A percentile compares a stretch with the other conserved stretches of the same genome.
phyloP scores from a whole-genome alignment of 1,139 yeast species.

The Taiozyma sp. region DNA sequence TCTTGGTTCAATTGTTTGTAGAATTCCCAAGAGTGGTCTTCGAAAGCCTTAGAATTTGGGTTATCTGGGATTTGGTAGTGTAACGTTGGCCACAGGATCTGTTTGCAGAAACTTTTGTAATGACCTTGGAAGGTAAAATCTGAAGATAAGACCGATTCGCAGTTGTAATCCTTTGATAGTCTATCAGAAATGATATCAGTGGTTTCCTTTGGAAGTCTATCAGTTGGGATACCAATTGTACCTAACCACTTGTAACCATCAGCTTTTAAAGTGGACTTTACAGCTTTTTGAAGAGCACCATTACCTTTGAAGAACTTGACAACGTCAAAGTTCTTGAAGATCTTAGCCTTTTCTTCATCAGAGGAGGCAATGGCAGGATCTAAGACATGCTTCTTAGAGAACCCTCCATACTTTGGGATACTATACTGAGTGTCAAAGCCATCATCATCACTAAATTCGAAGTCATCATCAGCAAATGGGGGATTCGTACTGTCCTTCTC shows the following conservation, averaged over 20 bases:
- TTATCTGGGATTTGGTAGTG: conserved; percentile 97
- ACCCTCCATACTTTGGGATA: conserved; percentile 77
- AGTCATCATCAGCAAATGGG: conserved; percentile 6
- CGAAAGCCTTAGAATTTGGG: conserved; percentile 91
- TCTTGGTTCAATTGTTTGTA: conserved; percentile 72
- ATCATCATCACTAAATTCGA: conserved; percentile 16
- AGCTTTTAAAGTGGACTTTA: conserved; percentile 52
- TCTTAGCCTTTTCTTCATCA: conserved; percentile 29
- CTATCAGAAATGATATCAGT: conserved; percentile 43
- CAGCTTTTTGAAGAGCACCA: conserved; percentile 84
- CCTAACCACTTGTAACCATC: conserved; percentile 75
- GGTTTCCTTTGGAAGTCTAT: conserved; percentile 58
- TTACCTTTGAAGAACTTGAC: conserved; percentile 74
- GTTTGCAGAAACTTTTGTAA: conserved; percentile 86
- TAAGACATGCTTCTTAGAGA: conserved; percentile 48
- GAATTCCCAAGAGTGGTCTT: conserved; percentile 91
- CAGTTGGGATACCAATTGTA: conserved; percentile 86
- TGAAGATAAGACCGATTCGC: conserved; percentile 66
- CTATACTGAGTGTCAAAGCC: conserved; percentile 20
- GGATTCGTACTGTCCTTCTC: conserved; percentile 2
- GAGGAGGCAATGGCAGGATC: neutral
- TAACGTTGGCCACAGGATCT: conserved; percentile 93
- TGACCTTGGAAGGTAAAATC: conserved; percentile 87
- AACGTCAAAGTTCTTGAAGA: conserved; percentile 59
- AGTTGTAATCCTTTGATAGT: conserved; percentile 45